Evolutionary conservation across 495 filamentous ascomycete genomes (phyloP).

Genomic region (Viridothelium virens): DNA sequence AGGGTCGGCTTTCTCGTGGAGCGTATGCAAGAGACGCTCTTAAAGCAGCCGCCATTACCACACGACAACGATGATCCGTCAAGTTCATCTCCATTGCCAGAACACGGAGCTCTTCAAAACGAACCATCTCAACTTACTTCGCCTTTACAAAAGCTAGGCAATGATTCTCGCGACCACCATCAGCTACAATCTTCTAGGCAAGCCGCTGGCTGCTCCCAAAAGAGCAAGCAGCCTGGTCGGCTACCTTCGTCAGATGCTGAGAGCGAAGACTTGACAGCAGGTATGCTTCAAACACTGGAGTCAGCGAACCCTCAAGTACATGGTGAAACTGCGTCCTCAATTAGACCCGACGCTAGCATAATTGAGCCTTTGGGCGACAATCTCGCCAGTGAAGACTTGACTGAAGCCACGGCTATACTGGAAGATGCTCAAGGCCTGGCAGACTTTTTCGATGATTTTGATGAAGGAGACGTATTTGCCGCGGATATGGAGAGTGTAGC

Average conservation of each 20-base stretch:
- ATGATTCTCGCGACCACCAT: background rate
- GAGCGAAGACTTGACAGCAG: background rate
- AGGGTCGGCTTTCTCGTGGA: conserved; percentile 58
- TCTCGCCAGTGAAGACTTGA: conserved; percentile 13
- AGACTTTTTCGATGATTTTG: conserved; percentile 44
- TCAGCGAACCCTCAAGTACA: conserved; percentile 17
- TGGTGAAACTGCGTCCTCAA: conserved; percentile 19
- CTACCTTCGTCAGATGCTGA: background rate
- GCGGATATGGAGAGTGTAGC: conserved; percentile 38
- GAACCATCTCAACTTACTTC: conserved; percentile 37
- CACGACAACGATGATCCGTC: conserved; percentile 35
- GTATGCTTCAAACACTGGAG: conserved; percentile 14
- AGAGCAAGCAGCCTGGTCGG: conserved; percentile 15
- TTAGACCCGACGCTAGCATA: conserved; percentile 14
- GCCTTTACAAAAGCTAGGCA: conserved; percentile 38
- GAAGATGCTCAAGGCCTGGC: conserved; percentile 25
- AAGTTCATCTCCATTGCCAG: conserved; percentile 51
- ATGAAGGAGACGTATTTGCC: conserved; percentile 31
- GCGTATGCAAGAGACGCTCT: conserved; percentile 55
- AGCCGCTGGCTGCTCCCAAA: conserved; percentile 24
- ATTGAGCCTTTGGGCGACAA: conserved; percentile 10
- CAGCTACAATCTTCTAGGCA: conserved; percentile 20
- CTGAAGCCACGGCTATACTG: conserved; percentile 16
- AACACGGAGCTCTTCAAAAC: conserved; percentile 33
- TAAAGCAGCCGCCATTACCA: conserved; percentile 33